Percentiles rank a stretch among this genome's conserved stretches.
These are phyloP conservation scores for Calonectria hongkongensis DNA, from an alignment of 2,329 filamentous ascomycete species.

Conservation along the genomic window DNA sequence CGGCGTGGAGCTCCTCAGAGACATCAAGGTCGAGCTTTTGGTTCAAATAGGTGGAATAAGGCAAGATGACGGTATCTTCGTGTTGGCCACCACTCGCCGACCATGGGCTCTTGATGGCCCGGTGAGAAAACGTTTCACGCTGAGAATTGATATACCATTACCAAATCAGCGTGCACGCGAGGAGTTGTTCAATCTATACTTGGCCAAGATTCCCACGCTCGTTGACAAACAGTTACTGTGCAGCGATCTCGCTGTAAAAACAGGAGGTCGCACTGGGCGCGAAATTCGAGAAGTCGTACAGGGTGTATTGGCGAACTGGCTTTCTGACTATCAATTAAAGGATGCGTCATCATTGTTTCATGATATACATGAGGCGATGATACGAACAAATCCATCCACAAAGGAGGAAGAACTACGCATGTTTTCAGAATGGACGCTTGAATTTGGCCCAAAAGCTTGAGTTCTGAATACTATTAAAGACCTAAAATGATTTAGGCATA, in stretches of 20 bases:
- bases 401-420: constrained; percentile 32
- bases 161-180: constrained; percentile 23
- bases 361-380: constrained; percentile 24
- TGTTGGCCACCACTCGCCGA: constrained; percentile 31
- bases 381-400: constrained; percentile 6
- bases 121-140: constrained; percentile 32
- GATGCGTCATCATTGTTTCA: constrained; percentile 20
- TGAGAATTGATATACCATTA: constrained; percentile 31
- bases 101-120: constrained; percentile 37
- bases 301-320: constrained; percentile 27
- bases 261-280: constrained; percentile 24
- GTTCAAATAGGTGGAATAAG: constrained; percentile 28
- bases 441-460: neutral
- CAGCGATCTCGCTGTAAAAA: constrained; percentile 18
- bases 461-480: neutral
- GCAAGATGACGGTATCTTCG: constrained; percentile 21
- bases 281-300: constrained; percentile 32
- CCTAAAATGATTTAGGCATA: too few species aligned
- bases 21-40: constrained; percentile 35
- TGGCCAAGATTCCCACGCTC: constrained; percentile 22
- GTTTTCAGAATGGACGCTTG: constrained; percentile 32
- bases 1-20: neutral
- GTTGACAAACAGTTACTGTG: constrained; percentile 9
- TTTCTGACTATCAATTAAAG: constrained; percentile 14
- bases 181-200: constrained; percentile 31